Base-by-base conservation (phyloP, 441 rosid species). In the Adansonia gregorii region DNA sequence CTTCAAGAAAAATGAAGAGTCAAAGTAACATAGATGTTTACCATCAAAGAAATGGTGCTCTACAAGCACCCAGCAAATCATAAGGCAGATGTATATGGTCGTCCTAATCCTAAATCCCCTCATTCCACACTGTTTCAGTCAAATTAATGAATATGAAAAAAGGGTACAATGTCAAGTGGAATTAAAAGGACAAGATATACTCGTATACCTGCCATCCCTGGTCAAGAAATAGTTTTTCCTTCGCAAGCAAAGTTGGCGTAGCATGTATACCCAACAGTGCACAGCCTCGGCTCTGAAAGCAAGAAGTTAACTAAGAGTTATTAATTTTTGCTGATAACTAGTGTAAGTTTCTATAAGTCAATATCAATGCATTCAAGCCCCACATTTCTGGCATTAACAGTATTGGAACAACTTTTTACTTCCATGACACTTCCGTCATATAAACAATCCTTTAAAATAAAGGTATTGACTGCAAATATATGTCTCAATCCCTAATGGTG, bases 171-270 rank as follows among this genome's bases (percentile, higher is more conserved):
- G 59, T 73, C 8, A 60, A 69, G 69, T 75, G 19, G 77, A 52
- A 59, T 48, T 81, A 70, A 72, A 1, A n/a, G 24, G 24, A 78
- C 56, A 70, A 80, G 43, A 73, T 74, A 82, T 85, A 93, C 97
- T 95, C 88, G 49, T 78, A 82, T 86, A 96, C 99, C 99, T 91
- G 94, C 98, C 99, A 96, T 78, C 97, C 98, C 73, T 85, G 93
- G 75, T 93, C 94, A 83, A 88, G 87, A 87, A 94, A 96, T 78
- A 94, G 88, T 75, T 85, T 88, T 84, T 94, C 94, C 85, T 96
- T 96, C 49, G 95, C 94, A 75, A 77, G 84, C 82, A 94, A 82
- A 78, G 98, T 96, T 69, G 99, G 97, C 59, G 98, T 84, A 77
- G 90, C 94, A 77, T 89, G 82, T 65, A 95, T 90, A 75, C 98